Evolutionary conservation across 768 basidiomycete genomes (phyloP), one percentile per base, ranked within the genome.

Genomic region (Lactarius quietus): DNA sequence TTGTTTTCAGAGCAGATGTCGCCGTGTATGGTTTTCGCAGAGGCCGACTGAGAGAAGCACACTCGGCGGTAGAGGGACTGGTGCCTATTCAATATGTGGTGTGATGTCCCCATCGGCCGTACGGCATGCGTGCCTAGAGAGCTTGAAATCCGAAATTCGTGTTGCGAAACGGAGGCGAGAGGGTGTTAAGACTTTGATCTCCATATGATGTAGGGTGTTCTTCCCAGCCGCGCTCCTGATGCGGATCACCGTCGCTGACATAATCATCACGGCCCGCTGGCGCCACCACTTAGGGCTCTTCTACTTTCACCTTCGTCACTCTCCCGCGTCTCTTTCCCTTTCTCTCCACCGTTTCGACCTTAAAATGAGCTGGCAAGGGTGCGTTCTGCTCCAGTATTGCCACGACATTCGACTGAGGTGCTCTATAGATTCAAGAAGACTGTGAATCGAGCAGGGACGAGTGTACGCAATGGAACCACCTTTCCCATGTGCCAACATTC

Each of bases 371-470:
- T 65, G 64, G 64, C 64, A 65, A 61, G 64, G 64, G 64, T 65
- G 18, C 1, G 61, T 57, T 12, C 10, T 14, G 7, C n/a, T 31
- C 12, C 28, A 3, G 5, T 52, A 3, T n/a, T 5, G 4, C 8
- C 10, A 60, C 31, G 7, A 12, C 29, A 41, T 41, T 51, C 20
- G 15, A 9, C 28, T 29, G 28, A 41, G 9, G 61, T 57, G 23
- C 59, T 31, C 39, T 57, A 10, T 72, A 93, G 95, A 69, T 89
- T 97, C 81, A 96, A 96, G 82, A 97, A 97, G 80, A 88, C 92
- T 5, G 82, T 96, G 58, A 94, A 92, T 77, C 84, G 95, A 69
- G 90, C 92, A 31, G 93, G 93, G 59, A 98, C 95, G 17, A 95
- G 92, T 70, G 88, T 93, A 75, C 72, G 84, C 72, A n/a, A 69